Conservation (phyloP, 495 filamentous ascomycete genomes). For the Thermochaetoides thermophila region DNA sequence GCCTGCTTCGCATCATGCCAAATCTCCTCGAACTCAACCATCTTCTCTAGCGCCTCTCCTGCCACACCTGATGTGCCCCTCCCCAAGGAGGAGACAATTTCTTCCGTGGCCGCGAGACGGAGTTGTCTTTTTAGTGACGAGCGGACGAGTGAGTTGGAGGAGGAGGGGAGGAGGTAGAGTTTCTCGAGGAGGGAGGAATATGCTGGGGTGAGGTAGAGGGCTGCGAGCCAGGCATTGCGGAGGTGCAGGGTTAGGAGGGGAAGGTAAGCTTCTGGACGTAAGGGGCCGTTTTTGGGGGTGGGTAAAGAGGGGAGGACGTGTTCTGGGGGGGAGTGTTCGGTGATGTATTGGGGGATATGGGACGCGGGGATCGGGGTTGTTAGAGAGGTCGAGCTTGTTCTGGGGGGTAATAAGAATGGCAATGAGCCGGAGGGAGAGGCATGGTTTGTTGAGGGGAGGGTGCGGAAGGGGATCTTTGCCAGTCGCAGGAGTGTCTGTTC, state of each 20-base stretch:
- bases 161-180: slow-evolving; percentile 54
- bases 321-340: slow-evolving; percentile 12
- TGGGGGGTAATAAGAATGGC: slow-evolving; percentile 66
- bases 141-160: slow-evolving; percentile 48
- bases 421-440: slow-evolving; percentile 77
- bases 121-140: slow-evolving; percentile 47
- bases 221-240: slow-evolving; percentile 76
- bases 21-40: background rate
- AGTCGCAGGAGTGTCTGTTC: slow-evolving; percentile 84
- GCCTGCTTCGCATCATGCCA: slow-evolving; percentile 32
- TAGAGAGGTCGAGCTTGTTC: slow-evolving; percentile 15
- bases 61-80: slow-evolving; percentile 3
- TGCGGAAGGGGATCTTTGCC: slow-evolving; percentile 47
- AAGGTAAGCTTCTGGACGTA: slow-evolving; percentile 61
- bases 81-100: slow-evolving; percentile 47
- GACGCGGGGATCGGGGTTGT: slow-evolving; percentile 14
- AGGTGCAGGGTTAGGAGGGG: slow-evolving; percentile 66
- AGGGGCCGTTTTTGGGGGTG: background rate
- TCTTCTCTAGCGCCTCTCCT: background rate
- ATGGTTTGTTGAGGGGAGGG: slow-evolving; percentile 76
- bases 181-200: slow-evolving; percentile 48
- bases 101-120: slow-evolving; percentile 50
- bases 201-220: slow-evolving; percentile 55
- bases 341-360: slow-evolving; percentile 41
- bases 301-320: slow-evolving; percentile 3